phyloP scores from a whole-genome alignment of 2,329 filamentous ascomycete genomes.

The Colletotrichum costaricense region DNA sequence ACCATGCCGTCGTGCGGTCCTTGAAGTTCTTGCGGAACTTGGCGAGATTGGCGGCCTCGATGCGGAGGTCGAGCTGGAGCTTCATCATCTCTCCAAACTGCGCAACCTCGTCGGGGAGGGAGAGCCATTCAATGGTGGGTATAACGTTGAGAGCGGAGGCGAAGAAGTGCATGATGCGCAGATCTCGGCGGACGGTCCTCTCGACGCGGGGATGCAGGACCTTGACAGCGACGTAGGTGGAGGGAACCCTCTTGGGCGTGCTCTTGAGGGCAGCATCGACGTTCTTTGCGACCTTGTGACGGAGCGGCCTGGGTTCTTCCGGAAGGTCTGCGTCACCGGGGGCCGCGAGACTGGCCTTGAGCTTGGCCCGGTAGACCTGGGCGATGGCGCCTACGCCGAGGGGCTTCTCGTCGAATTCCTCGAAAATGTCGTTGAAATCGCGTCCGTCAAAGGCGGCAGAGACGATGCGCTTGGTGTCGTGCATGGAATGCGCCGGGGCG shows the following conservation, averaged over 20 bases:
- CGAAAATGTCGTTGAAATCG: constrained; percentile 90
- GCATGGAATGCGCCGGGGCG: constrained; percentile 89
- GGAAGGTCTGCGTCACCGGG: constrained; percentile 68
- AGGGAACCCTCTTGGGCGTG: constrained; percentile 85
- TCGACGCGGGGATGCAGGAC: constrained; percentile 94
- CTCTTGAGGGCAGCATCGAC: constrained; percentile 90
- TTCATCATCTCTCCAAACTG: constrained; percentile 99
- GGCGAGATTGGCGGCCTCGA: constrained; percentile 90
- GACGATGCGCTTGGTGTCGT: constrained; percentile 82
- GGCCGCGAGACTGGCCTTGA: constrained; percentile 81
- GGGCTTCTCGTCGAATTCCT: constrained; percentile 91
- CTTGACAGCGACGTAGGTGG: constrained; percentile 93
- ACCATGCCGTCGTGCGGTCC: constrained; percentile 91
- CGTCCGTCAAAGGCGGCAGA: constrained; percentile 84
- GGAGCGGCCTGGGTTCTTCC: constrained; percentile 62
- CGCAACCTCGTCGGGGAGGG: constrained; percentile 90
- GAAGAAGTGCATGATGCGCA: constrained; percentile 95
- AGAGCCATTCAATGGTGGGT: constrained; percentile 97
- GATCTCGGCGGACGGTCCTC: constrained; percentile 86
- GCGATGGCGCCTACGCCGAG: constrained; percentile 96
- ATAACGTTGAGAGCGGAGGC: constrained; percentile 85
- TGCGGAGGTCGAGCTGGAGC: constrained; percentile 93
- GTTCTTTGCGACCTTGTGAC: constrained; percentile 79
- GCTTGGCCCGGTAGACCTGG: constrained; percentile 95
- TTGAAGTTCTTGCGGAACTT: constrained; percentile 93